Conservation (phyloP, 1,284 basidiomycete species). For the Cutaneotrichosporon cutaneum region DNA sequence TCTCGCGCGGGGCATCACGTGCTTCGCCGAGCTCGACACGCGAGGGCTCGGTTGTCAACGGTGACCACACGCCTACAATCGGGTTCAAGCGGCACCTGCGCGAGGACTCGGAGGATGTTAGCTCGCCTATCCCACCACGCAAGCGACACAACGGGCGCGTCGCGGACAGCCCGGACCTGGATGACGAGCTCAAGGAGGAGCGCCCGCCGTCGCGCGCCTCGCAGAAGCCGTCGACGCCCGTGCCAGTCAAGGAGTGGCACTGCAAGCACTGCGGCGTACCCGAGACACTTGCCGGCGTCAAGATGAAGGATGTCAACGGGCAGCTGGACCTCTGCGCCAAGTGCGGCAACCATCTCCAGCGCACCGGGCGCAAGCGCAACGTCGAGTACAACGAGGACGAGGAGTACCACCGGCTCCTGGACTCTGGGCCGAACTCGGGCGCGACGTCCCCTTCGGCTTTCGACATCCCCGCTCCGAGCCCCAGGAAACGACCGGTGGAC, state of each 20-base stretch:
- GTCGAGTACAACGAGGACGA: conserved; percentile 55
- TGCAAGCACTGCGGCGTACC: conserved; percentile 89
- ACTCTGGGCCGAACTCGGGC: conserved; percentile 2
- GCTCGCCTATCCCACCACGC: conserved; percentile 25
- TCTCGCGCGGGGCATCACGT: conserved; percentile 24
- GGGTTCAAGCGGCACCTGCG: conserved; percentile 30
- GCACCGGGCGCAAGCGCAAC: conserved; percentile 26
- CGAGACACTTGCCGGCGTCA: conserved; percentile 74
- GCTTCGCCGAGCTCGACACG: conserved; percentile 33
- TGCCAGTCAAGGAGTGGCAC: conserved; percentile 62
- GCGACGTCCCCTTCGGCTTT: conserved; percentile 17
- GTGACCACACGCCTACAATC: conserved; percentile 25
- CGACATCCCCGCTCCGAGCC: conserved; percentile 14
- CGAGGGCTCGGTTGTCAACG: conserved; percentile 33
- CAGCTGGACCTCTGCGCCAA: conserved; percentile 87
- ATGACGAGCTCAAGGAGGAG: conserved; percentile 22
- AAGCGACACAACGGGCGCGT: conserved; percentile 29
- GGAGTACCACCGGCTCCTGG: conserved; percentile 62
- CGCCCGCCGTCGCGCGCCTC: background rate
- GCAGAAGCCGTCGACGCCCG: background rate
- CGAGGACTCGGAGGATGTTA: conserved; percentile 33
- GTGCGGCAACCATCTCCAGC: conserved; percentile 63
- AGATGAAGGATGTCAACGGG: conserved; percentile 74
- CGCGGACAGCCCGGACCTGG: conserved; percentile 27
- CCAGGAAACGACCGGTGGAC: conserved; percentile 17